Evolutionary conservation across 306 rosid species (phyloP).

Genomic region (Cicer yamashitae): DNA sequence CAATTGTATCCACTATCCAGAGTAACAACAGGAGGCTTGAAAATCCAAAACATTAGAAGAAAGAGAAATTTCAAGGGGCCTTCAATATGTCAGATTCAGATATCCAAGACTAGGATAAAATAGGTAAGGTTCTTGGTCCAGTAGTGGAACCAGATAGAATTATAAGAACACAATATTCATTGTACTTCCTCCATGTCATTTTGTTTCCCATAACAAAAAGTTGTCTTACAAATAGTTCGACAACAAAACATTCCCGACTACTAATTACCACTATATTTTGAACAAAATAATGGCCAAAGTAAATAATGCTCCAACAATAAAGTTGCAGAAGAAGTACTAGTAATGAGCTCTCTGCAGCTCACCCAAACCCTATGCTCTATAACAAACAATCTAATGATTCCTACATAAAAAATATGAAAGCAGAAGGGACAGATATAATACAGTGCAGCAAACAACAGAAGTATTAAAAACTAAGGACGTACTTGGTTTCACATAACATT

Average conservation of each 20-base stretch:
- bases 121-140: slow-evolving; percentile 16
- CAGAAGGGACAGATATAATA: slow-evolving; percentile 19
- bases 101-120: slow-evolving; percentile 28
- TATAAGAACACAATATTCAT: not conserved
- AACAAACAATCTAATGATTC: slow-evolving; percentile 9
- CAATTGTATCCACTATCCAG: not conserved
- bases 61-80: slow-evolving; percentile 13
- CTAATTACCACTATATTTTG: not conserved
- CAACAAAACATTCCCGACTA: slow-evolving; percentile 12
- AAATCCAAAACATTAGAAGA: slow-evolving; percentile 22
- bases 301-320: not conserved
- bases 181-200: not conserved
- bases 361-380: slow-evolving; percentile 3
- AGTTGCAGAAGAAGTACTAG: slow-evolving; percentile 9
- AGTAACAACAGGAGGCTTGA: slow-evolving; percentile 8
- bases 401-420: not conserved
- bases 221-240: not conserved
- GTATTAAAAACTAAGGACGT: not conserved
- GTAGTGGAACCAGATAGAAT: slow-evolving; percentile 23
- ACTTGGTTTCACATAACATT: not conserved
- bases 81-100: not conserved
- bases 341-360: slow-evolving; percentile 18
- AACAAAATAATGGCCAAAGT: slow-evolving; percentile 13
- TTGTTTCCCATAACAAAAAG: not conserved
- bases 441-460: not conserved